Evolutionary conservation across 1,139 yeast genomes (phyloP), one percentile per base, ranked within the genome.

Genomic region (Diutina ranongensis): DNA sequence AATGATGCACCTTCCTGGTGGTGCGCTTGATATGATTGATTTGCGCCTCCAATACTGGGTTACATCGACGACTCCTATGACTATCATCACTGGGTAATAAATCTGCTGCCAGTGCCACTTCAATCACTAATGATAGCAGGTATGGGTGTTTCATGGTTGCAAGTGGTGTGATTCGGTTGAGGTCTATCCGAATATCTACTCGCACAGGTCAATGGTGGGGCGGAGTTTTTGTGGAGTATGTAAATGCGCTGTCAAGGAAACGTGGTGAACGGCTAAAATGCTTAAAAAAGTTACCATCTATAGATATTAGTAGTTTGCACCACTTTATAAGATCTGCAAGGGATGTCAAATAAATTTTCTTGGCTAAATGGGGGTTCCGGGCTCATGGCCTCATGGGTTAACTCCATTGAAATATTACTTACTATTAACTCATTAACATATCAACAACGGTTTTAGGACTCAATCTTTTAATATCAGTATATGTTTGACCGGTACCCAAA

Each of bases 401-500:
- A n/a, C n/a, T n/a, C n/a, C n/a, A n/a, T n/a, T n/a, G n/a, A n/a
- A n/a, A n/a, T n/a, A n/a, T n/a, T n/a, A n/a, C n/a, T n/a, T n/a
- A n/a, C 28, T 33, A 10, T 50, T 52, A 68, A 38, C 58, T 61
- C 81, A 88, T 81, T 53, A 92, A 68, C 71, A 84, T 80, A 51
- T 83, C 81, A 19, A 94, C 97, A 0, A 95, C 95, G 81, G 94
- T 82, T 51, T 82, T 87, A 15, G 89, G 95, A 58, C 94, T 85
- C 55, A 92, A 69, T n/a, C 95, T 81, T 60, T 96, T 79, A 51
- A 92, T 71, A 62, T 92, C 98, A 0, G 98, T 92, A 57, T 94
- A 92, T 1, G 95, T 92, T 67, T 92, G 98, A 10, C 98, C 98
- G 2, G 92, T 88, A 27, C 98, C 98, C 47, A 92, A 94, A 64